Evolutionary conservation across 2,329 filamentous ascomycete species (phyloP), one percentile per base, ranked within the genome.

Genomic region (Ceratocystis alfenasii): DNA sequence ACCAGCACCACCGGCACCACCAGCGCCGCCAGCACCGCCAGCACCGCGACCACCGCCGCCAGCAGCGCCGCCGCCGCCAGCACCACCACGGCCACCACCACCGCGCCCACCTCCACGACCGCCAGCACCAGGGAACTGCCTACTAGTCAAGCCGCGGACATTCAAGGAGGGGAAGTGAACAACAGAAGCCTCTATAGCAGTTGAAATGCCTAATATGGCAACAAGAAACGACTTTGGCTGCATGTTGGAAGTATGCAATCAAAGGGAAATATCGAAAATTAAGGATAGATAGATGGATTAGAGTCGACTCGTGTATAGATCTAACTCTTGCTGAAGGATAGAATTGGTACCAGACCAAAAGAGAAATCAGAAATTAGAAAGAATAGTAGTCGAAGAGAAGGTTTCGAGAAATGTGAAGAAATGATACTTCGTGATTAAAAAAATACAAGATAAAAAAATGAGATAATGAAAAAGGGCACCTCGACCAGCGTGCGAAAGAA

Each of bases 281-380:
- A 57, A 53, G 7, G n/a, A 63, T 63, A 22, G 44, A 15, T 17
- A 44, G 22, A 36, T 8, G 7, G 57, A 68, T 69, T 55, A 69
- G 67, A 69, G 69, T 68, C 61, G 68, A 65, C 66, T 67, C 68
- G 68, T 67, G 57, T 59, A 28, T 59, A 25, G 36, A 65, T 57
- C 57, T 33, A 28, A 60, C 17, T 65, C 63, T 36, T 36, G 10
- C 44, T 48, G 12, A 62, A 69, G 70, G 65, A 62, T 65, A 70
- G 36, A 69, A 70, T 67, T 76, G 79, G 80, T 81, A 75, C 79
- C 80, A 80, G 79, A 81, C 80, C 78, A 75, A 72, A 72, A 72
- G 66, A 55, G 62, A 55, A 69, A 68, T 48, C 70, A 70, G 69
- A 70, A 69, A 71, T 73, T 70, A 70, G 70, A 71, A 71, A 72